phyloP scores from a whole-genome alignment of 495 filamentous ascomycete species.

The Daldinia concentrica region DNA sequence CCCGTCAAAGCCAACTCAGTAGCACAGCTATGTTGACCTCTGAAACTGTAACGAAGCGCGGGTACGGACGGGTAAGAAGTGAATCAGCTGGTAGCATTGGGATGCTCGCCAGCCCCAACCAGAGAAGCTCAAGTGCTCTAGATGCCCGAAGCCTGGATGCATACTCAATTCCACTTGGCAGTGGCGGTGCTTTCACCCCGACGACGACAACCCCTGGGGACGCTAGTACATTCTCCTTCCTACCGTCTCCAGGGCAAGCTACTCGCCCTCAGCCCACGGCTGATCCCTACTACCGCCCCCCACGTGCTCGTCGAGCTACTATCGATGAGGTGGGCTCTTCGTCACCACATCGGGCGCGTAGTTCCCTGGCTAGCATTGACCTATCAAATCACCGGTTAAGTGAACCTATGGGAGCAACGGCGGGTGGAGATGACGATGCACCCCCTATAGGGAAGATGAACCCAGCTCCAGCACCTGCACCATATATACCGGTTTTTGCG shows the following conservation, averaged over 20 bases:
- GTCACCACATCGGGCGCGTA: slow-evolving; percentile 50
- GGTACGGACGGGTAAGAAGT: slow-evolving; percentile 78
- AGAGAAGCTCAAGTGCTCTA: slow-evolving; percentile 56
- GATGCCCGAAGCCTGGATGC: slow-evolving; percentile 55
- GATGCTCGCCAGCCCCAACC: slow-evolving; percentile 63
- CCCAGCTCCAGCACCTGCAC: slow-evolving; percentile 29
- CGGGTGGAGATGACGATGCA: slow-evolving; percentile 52
- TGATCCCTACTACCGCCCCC: slow-evolving; percentile 87
- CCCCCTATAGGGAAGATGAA: slow-evolving; percentile 53
- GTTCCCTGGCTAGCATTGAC: slow-evolving; percentile 63
- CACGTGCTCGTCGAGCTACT: slow-evolving; percentile 70
- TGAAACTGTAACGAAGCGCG: slow-evolving; percentile 70
- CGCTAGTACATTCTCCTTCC: slow-evolving; percentile 73
- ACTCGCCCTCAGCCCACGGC: slow-evolving; percentile 56
- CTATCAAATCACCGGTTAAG: slow-evolving; percentile 58
- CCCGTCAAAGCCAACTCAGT: slow-evolving; percentile 80
- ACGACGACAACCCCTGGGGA: slow-evolving; percentile 75
- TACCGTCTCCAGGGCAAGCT: slow-evolving; percentile 63
- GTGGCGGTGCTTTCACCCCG: slow-evolving; percentile 68
- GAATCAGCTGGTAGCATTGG: slow-evolving; percentile 82
- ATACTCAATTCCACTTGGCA: slow-evolving; percentile 50
- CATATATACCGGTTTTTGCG: slow-evolving; percentile 49
- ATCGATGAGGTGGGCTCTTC: slow-evolving; percentile 58
- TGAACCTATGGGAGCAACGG: slow-evolving; percentile 45
- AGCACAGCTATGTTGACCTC: slow-evolving; percentile 79